Conservation (phyloP, 768 basidiomycete genomes). For the Mycena kentingensis region DNA sequence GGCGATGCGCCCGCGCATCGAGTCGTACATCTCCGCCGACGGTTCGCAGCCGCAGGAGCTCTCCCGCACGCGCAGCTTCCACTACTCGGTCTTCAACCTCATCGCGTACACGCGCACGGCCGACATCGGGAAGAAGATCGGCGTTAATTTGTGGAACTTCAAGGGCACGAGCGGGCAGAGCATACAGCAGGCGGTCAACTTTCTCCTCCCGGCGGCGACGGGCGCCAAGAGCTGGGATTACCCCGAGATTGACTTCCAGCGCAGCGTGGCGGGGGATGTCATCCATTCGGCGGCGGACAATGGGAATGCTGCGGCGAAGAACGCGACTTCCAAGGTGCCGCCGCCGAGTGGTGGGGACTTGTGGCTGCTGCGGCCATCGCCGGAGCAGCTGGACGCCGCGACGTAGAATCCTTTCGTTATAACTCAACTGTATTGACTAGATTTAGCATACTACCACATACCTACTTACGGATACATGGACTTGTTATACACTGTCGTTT, state of each 20-base stretch:
- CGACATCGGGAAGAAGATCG: slow-evolving; percentile 14
- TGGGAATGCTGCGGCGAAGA: slow-evolving; percentile 3
- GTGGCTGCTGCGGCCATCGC: slow-evolving; percentile 14
- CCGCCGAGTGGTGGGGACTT: slow-evolving; percentile 13
- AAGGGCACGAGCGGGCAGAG: slow-evolving; percentile 16
- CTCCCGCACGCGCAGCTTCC: slow-evolving; percentile 18
- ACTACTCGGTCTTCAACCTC: slow-evolving; percentile 17
- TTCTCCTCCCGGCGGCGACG: slow-evolving; percentile 11
- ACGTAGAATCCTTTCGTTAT: too few species aligned
- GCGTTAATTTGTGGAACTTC: slow-evolving; percentile 18
- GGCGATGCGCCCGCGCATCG: slow-evolving; percentile 3
- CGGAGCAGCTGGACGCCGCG: slow-evolving; percentile 11
- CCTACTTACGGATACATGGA: too few species aligned
- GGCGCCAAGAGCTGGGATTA: slow-evolving; percentile 1
- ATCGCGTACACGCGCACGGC: slow-evolving; percentile 15
- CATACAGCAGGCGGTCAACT: slow-evolving; percentile 9
- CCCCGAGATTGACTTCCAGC: slow-evolving; percentile 14
- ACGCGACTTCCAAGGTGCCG: slow-evolving; percentile 3
- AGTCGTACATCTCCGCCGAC: slow-evolving; percentile 8
- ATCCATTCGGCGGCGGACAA: slow-evolving; percentile 13
- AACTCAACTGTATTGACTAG: neutral
- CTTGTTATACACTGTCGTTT: too few species aligned
- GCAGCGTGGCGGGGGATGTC: slow-evolving; percentile 11
- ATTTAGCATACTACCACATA: too few species aligned
- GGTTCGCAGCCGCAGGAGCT: slow-evolving; percentile 17